These are phyloP conservation scores for Achaetomiella virescens DNA, from an alignment of 495 filamentous ascomycete genomes.

Conservation along the genomic window DNA sequence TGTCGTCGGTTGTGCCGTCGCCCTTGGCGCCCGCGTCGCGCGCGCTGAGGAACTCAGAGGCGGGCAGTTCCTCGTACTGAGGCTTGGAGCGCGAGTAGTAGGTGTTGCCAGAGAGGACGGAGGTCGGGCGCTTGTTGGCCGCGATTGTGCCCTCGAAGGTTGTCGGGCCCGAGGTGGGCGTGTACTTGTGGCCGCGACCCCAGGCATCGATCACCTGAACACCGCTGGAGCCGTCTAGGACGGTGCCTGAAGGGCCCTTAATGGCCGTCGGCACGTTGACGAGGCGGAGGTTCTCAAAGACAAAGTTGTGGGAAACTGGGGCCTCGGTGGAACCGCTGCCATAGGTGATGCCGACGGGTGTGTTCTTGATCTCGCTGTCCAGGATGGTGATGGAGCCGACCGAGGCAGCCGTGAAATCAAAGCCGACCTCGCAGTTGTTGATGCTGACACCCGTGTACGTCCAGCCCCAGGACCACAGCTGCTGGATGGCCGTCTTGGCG, in stretches of 20 bases:
- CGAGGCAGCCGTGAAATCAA: constrained; percentile 57
- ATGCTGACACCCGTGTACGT: constrained; percentile 66
- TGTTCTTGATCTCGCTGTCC: constrained; percentile 70
- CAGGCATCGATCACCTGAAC: constrained; percentile 43
- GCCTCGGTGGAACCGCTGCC: constrained; percentile 44
- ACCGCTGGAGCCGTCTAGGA: constrained; percentile 53
- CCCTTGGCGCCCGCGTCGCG: constrained; percentile 68
- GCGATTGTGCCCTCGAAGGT: constrained; percentile 30
- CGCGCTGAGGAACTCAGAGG: constrained; percentile 59
- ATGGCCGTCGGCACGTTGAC: constrained; percentile 51
- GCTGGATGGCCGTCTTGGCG: constrained; percentile 47
- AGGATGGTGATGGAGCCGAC: constrained; percentile 69
- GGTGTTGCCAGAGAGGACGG: constrained; percentile 30
- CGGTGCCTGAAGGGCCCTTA: constrained; percentile 38
- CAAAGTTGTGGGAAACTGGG: constrained; percentile 44
- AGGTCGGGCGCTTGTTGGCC: constrained; percentile 31
- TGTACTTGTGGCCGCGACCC: constrained; percentile 40
- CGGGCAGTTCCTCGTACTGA: constrained; percentile 53
- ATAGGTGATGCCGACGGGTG: constrained; percentile 45
- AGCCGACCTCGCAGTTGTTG: constrained; percentile 56
- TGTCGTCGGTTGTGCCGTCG: constrained; percentile 61
- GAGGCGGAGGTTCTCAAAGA: constrained; percentile 62
- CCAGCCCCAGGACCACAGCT: constrained; percentile 49
- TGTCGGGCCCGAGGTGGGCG: constrained; percentile 36
- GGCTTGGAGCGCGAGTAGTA: constrained; percentile 66